phyloP scores from a whole-genome alignment of 176 grass and related monocot species.

The Thalia dealbata region DNA sequence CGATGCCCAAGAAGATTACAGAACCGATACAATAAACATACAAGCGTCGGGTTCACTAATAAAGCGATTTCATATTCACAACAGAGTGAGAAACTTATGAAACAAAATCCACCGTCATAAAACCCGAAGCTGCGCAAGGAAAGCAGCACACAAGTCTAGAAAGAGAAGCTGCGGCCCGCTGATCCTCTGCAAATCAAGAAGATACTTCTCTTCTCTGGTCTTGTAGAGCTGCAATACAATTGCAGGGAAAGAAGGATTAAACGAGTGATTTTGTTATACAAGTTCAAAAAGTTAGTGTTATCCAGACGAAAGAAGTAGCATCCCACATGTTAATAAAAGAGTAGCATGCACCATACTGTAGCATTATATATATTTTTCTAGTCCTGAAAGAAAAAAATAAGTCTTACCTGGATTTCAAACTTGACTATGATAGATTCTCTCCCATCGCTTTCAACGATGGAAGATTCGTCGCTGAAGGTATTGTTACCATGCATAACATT shows the following conservation, averaged over 20 bases:
- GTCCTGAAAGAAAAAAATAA: not conserved
- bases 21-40: not conserved
- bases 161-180: constrained; percentile 67
- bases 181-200: constrained; percentile 84
- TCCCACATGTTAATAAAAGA: too few species aligned
- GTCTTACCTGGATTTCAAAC: constrained; percentile 88
- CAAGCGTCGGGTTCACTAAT: not conserved
- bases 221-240: constrained; percentile 71
- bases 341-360: not conserved
- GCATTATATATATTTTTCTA: too few species aligned
- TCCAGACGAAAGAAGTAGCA: too few species aligned
- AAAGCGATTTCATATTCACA: not conserved
- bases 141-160: constrained; percentile 78
- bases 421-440: constrained; percentile 51
- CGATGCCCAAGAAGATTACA: not conserved
- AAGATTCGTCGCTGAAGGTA: constrained; percentile 50
- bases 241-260: not conserved
- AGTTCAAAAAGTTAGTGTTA: not conserved
- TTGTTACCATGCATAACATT: constrained; percentile 29
- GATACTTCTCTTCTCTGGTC: constrained; percentile 77
- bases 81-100: not conserved
- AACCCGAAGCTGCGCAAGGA: constrained; percentile 80
- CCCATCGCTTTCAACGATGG: constrained; percentile 52
- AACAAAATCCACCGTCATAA: constrained; percentile 18
- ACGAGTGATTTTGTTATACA: not conserved